Percentiles rank a stretch among this genome's conserved stretches.
These are phyloP conservation scores for Rusavskia elegans DNA, from an alignment of 495 filamentous ascomycete genomes.

Conservation along the genomic window DNA sequence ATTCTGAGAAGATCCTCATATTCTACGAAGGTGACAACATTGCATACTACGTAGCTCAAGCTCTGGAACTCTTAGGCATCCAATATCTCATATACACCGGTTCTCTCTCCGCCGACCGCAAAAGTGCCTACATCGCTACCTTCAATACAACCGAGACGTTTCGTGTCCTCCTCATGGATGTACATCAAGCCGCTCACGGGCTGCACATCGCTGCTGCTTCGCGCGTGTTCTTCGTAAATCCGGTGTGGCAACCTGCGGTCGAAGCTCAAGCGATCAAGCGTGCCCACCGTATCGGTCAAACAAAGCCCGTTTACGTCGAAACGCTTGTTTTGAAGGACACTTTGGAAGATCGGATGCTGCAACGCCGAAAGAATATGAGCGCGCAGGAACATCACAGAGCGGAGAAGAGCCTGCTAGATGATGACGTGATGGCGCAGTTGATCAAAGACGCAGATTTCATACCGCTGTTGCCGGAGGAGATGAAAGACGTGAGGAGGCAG, in stretches of 20 bases:
- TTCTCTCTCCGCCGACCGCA: constrained; percentile 39
- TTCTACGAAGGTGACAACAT: constrained; percentile 85
- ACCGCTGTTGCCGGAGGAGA: constrained; percentile 32
- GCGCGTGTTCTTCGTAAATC: constrained; percentile 82
- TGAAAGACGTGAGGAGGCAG: constrained; percentile 26
- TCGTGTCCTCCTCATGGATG: constrained; percentile 78
- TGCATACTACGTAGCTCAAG: constrained; percentile 68
- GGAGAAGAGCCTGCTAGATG: constrained; percentile 55
- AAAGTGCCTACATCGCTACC: constrained; percentile 54
- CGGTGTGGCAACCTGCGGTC: constrained; percentile 69
- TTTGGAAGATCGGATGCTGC: constrained; percentile 72
- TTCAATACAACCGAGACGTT: constrained; percentile 52
- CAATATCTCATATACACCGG: constrained; percentile 74
- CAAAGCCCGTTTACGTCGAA: constrained; percentile 65
- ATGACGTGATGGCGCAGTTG: constrained; percentile 59
- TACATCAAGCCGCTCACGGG: constrained; percentile 73
- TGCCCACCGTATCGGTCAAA: constrained; percentile 77
- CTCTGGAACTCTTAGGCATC: constrained; percentile 62
- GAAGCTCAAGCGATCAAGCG: constrained; percentile 89
- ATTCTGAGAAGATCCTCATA: constrained; percentile 70
- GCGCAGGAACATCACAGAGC: constrained; percentile 53
- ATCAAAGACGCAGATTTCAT: constrained; percentile 58
- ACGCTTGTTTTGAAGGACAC: constrained; percentile 71
- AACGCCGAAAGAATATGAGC: constrained; percentile 61
- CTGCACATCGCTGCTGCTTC: constrained; percentile 70